A percentile compares a stretch with the other conserved stretches of the same genome.
phyloP scores from a whole-genome alignment of 805 yeast genomes.

The Teunomyces cretensis region DNA sequence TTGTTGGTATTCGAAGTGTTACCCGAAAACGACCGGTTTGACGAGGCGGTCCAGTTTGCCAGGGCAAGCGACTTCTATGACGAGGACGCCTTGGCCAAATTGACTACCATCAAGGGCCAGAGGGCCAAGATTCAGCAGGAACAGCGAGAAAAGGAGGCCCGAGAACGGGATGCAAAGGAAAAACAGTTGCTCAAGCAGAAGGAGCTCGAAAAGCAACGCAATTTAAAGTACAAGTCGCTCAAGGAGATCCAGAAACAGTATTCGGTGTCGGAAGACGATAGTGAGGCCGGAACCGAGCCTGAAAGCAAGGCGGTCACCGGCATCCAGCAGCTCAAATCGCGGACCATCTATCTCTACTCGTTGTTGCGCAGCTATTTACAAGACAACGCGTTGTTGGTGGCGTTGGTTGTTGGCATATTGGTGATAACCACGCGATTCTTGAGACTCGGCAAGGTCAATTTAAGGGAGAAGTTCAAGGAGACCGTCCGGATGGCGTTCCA shows the following conservation, averaged over 20 bases:
- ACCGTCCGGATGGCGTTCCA: slow-evolving; percentile 46
- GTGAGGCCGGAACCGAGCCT: background rate
- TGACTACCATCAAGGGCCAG: slow-evolving; percentile 15
- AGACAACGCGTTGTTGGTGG: slow-evolving; percentile 29
- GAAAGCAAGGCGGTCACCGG: background rate
- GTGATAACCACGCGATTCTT: slow-evolving; percentile 22
- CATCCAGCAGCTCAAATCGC: slow-evolving; percentile 13
- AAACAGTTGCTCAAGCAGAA: slow-evolving; percentile 12
- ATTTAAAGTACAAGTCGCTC: slow-evolving; percentile 29
- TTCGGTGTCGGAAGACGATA: slow-evolving; percentile 2
- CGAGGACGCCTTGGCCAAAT: slow-evolving; percentile 8
- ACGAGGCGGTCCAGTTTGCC: slow-evolving; percentile 27
- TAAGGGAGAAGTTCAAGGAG: slow-evolving; percentile 31
- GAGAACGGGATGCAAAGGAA: slow-evolving; percentile 19
- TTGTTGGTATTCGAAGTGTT: slow-evolving; percentile 36
- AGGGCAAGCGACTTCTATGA: slow-evolving; percentile 18
- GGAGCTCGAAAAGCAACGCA: slow-evolving; percentile 17
- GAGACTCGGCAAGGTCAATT: slow-evolving; percentile 23
- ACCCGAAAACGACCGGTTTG: slow-evolving; percentile 27
- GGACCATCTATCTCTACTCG: slow-evolving; percentile 15
- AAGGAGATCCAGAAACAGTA: slow-evolving; percentile 26
- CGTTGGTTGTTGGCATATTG: slow-evolving; percentile 19
- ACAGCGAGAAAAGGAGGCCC: slow-evolving; percentile 21
- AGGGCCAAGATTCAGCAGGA: slow-evolving; percentile 14
- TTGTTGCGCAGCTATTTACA: slow-evolving; percentile 22